Base-by-base conservation (phyloP, 768 basidiomycete species). In the Collybia sp. region DNA sequence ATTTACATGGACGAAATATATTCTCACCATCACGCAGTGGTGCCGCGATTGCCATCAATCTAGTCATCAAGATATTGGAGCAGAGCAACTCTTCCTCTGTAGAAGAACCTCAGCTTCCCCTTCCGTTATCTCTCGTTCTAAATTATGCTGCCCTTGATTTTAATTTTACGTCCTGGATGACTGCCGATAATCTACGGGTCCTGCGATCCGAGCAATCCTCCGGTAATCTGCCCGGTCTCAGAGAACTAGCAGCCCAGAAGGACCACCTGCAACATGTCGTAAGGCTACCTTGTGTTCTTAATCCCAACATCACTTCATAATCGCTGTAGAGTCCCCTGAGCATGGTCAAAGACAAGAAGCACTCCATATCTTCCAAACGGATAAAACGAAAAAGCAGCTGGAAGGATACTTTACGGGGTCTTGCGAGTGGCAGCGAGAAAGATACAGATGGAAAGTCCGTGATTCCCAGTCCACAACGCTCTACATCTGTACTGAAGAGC, bases 151-250 rank as follows among this genome's bases (percentile, higher is more conserved):
- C 88, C 18, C 76, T 98, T 38, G 94, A 98, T 63, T 98, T 99
- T 71, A 97, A 98, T 63, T 97, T 95, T 58, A 93, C 92, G 0
- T 95, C 93, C 16, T 98, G 95, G 95, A 93, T 93, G 91, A 78
- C 88, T 0, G 82, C 83, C 8, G 77, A 77, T 15, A 83, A 97
- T 62, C 72, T 97, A 46, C 83, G 80, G 4, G 86, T 95, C 20
- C 72, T 98, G 12, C 80, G 87, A 44, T 80, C 86, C 2, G 94
- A 98, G 61, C 89, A 92, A 58, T 93, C 92, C 1, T 83, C 87
- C 12, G 81, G 86, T 0, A 79, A 89, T 62, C 70, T 97, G 12
- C 79, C 86, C 19, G 84, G 85, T 1, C 66, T 94, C 50, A 75
- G 70, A 38, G 83, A 82, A 48, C 58, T 85, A 33, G 85, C 80